Evolutionary conservation across 176 grass and related monocot species (phyloP).

Genomic region (Cymbopogon citratus): DNA sequence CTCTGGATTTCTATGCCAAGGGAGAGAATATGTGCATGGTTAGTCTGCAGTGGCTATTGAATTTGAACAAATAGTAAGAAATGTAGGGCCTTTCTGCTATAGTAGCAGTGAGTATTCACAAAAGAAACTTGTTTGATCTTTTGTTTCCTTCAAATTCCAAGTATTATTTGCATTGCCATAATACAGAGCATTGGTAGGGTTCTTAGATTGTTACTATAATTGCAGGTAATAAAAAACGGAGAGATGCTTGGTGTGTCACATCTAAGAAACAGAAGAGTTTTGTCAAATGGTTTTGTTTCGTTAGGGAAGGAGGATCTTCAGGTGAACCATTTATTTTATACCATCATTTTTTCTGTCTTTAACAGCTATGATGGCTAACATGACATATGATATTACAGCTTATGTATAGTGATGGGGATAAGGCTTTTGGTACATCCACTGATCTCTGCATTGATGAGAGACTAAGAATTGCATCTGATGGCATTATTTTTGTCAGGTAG

Average conservation of each 20-base stretch:
- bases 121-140: constrained; percentile 16
- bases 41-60: not conserved
- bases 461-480: constrained; percentile 85
- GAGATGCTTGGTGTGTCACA: constrained; percentile 99
- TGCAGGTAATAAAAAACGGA: constrained; percentile 97
- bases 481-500: constrained; percentile 96
- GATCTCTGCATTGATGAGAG: constrained; percentile 94
- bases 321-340: constrained; percentile 46
- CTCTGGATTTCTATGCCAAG: constrained; percentile 2
- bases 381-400: constrained; percentile 55
- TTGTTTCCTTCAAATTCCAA: not conserved
- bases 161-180: constrained; percentile 21
- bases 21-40: not conserved
- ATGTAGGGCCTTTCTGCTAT: not conserved
- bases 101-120: not conserved
- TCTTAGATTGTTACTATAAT: constrained; percentile 37
- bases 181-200: not conserved
- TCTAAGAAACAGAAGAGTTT: constrained; percentile 87
- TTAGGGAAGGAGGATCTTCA: constrained; percentile 85
- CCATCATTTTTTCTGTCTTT: constrained; percentile 18
- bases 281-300: constrained; percentile 92
- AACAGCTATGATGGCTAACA: constrained; percentile 19
- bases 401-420: constrained; percentile 96
- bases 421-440: constrained; percentile 91
- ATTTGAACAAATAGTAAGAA: not conserved